Percentiles rank a stretch among this genome's conserved stretches.
Evolutionary conservation across 305 asterid genomes (phyloP).

Genomic region (Euphrasia arctica): DNA sequence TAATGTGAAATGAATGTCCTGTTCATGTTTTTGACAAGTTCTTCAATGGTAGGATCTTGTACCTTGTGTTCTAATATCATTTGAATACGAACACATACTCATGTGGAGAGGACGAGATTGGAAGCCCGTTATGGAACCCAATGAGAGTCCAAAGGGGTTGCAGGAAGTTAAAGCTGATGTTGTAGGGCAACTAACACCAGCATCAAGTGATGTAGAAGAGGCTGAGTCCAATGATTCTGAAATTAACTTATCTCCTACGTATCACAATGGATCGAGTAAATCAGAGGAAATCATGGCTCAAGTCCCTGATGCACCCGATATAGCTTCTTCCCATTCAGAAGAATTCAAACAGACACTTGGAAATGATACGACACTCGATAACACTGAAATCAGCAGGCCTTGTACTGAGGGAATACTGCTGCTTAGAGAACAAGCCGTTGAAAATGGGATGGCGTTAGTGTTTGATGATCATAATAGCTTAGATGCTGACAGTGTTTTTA

Average conservation of each 20-base stretch:
- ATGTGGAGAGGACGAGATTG: conserved; percentile 85
- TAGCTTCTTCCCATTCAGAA: conserved; percentile 23
- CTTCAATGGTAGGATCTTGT: conserved; percentile 76
- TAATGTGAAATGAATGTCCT: conserved; percentile 15
- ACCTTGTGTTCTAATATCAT: conserved; percentile 85
- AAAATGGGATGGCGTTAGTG: conserved; percentile 60
- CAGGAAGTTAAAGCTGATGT: conserved; percentile 31
- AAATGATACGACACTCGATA: conserved; percentile 19
- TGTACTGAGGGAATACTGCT: conserved; percentile 42
- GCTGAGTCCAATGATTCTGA: conserved; percentile 25
- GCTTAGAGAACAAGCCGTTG: conserved; percentile 63
- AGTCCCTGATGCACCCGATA: conserved; percentile 4
- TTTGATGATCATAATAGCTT: conserved; percentile 50
- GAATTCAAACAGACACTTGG: conserved; percentile 21
- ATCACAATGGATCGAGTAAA: conserved; percentile 17
- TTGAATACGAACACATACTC: conserved; percentile 81
- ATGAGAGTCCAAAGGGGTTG: conserved; percentile 32
- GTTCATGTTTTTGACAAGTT: conserved; percentile 24
- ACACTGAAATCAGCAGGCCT: conserved; percentile 20
- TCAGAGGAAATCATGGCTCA: not conserved
- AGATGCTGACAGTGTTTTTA: conserved; percentile 61
- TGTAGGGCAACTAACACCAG: conserved; percentile 22
- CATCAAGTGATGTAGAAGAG: conserved; percentile 27
- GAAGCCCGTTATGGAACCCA: conserved; percentile 51
- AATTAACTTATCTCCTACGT: conserved; percentile 22